These are phyloP conservation scores for Candida ulmi DNA, from an alignment of 805 yeast genomes.

Conservation along the genomic window DNA sequence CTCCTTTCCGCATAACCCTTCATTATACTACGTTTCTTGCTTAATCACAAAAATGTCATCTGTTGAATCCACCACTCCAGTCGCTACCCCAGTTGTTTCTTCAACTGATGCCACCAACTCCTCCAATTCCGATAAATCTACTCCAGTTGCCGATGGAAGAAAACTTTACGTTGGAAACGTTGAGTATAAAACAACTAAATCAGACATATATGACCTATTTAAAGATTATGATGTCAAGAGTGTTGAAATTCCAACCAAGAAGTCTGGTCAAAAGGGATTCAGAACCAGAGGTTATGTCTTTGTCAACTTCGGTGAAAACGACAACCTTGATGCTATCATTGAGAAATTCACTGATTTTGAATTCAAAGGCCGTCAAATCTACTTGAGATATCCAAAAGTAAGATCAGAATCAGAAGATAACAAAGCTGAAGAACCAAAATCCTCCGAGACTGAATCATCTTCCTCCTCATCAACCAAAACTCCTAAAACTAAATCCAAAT, in stretches of 20 bases:
- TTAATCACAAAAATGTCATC: background rate
- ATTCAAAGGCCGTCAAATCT: conserved; percentile 42
- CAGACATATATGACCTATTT: conserved; percentile 47
- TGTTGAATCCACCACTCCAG: too few species aligned
- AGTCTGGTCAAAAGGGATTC: conserved; percentile 25
- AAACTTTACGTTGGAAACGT: conserved; percentile 60
- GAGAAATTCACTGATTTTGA: conserved; percentile 34
- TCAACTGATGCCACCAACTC: background rate
- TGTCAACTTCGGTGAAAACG: conserved; percentile 43
- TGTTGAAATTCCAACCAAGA: conserved; percentile 48
- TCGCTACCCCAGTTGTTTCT: background rate
- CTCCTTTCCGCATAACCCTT: background rate
- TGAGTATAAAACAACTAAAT: conserved; percentile 57
- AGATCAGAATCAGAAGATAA: conserved; percentile 11
- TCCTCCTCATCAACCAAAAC: background rate
- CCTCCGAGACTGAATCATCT: background rate
- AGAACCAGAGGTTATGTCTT: conserved; percentile 54
- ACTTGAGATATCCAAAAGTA: conserved; percentile 49
- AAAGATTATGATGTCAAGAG: conserved; percentile 39
- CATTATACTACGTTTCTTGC: too few species aligned
- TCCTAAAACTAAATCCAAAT: background rate
- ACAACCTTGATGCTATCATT: conserved; percentile 39
- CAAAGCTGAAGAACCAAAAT: background rate
- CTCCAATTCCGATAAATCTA: background rate
- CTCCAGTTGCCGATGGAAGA: conserved; percentile 20